phyloP scores from a whole-genome alignment of 2,329 filamentous ascomycete genomes.

The Alternaria arbusti region DNA sequence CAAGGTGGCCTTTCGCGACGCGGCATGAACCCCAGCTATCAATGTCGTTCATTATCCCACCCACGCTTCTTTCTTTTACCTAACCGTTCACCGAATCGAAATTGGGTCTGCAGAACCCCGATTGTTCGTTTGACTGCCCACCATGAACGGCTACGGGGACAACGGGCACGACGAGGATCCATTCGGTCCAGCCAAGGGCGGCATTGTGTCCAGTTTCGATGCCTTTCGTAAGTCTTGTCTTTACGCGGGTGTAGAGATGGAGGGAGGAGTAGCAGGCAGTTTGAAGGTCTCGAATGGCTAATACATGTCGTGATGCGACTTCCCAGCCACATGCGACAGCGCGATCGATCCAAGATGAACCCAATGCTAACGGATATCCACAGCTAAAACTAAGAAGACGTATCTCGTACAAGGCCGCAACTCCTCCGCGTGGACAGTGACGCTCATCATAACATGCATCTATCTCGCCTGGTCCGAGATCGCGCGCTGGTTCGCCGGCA shows the following conservation, averaged over 20 bases:
- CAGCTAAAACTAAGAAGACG: conserved; percentile 94
- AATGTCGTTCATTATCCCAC: conserved; percentile 27
- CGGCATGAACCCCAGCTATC: conserved; percentile 8
- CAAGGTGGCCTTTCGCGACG: conserved; percentile 46
- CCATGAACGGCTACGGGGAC: conserved; percentile 78
- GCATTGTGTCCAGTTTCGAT: conserved; percentile 79
- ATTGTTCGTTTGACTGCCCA: conserved; percentile 25
- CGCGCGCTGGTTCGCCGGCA: conserved; percentile 80
- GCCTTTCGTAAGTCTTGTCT: conserved; percentile 78
- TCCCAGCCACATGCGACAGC: conserved; percentile 1
- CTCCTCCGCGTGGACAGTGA: conserved; percentile 92
- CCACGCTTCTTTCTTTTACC: conserved; percentile 13
- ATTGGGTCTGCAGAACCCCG: conserved; percentile 37
- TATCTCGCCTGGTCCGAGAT: conserved; percentile 81
- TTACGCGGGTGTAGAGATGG: background rate
- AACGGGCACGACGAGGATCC: conserved; percentile 75
- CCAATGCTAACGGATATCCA: conserved; percentile 12
- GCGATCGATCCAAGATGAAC: background rate
- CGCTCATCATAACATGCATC: conserved; percentile 75
- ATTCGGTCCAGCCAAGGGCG: conserved; percentile 74
- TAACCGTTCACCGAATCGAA: conserved; percentile 16
- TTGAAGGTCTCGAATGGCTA: background rate
- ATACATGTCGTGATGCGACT: background rate
- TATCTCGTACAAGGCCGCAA: conserved; percentile 84
- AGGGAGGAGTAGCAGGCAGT: background rate